phyloP scores from a whole-genome alignment of 768 basidiomycete genomes.

The Phaeotremella skinneri region DNA sequence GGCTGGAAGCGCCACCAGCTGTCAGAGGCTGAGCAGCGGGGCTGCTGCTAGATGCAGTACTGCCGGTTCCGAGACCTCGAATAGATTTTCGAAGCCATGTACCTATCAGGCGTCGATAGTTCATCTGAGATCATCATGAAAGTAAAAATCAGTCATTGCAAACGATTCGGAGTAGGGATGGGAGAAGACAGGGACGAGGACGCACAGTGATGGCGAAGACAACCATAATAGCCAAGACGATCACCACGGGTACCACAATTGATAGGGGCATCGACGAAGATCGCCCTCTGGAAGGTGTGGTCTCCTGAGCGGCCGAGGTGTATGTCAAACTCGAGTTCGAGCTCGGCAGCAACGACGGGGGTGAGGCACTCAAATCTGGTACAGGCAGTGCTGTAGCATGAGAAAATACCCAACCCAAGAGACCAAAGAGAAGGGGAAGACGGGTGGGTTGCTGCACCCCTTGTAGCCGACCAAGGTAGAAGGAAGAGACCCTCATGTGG shows the following conservation, averaged over 20 bases:
- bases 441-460: no score
- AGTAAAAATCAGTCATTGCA: background rate
- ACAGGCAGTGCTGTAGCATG: no score
- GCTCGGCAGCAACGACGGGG: conserved; percentile 8
- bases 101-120: conserved; percentile 9
- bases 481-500: no score
- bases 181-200: background rate
- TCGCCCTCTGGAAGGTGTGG: background rate
- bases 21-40: background rate
- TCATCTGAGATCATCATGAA: conserved; percentile 1
- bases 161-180: background rate
- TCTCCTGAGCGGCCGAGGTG: conserved; percentile 1
- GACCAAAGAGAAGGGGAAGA: no score
- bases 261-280: conserved; percentile 8
- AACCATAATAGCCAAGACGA: conserved; percentile 13
- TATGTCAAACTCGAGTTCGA: conserved; percentile 26
- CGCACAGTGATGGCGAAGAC: conserved; percentile 18
- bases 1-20: conserved; percentile 2
- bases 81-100: background rate
- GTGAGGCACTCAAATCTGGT: no score
- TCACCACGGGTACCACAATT: conserved; percentile 20
- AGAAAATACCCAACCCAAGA: no score
- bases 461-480: no score
- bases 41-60: background rate
- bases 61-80: no score